Conservation (phyloP, 441 rosid species). For the Jatropha podagrica region DNA sequence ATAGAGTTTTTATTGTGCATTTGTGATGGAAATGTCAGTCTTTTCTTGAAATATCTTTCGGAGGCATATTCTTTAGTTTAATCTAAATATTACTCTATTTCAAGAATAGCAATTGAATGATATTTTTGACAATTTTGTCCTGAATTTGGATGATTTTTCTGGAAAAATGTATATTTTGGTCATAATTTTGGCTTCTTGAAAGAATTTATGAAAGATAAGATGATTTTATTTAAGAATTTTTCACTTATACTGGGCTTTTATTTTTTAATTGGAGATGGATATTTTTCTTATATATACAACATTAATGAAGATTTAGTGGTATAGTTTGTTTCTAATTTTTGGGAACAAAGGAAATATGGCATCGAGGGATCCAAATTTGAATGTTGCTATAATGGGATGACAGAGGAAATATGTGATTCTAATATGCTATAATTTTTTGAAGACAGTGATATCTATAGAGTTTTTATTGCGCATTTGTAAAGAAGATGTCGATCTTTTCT, state of each 20-base stretch:
- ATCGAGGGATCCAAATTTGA: too few relatives aligned
- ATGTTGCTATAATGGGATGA: too few relatives aligned
- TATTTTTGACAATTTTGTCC: conserved; percentile 4
- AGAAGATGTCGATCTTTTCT: not conserved
- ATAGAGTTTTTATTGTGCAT: not conserved
- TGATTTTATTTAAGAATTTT: not conserved
- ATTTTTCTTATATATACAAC: not conserved
- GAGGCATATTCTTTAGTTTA: too few relatives aligned
- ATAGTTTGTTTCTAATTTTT: conserved; percentile 8
- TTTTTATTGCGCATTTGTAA: not conserved
- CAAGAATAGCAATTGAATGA: too few relatives aligned
- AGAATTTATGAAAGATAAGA: not conserved
- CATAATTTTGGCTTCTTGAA: not conserved
- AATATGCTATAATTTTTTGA: too few relatives aligned
- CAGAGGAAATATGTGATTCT: too few relatives aligned
- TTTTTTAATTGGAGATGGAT: conserved; percentile 6
- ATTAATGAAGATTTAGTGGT: not conserved
- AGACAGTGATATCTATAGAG: not conserved
- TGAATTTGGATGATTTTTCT: not conserved
- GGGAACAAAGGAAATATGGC: not conserved
- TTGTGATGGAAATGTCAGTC: not conserved
- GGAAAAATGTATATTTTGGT: not conserved
- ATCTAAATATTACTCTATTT: too few relatives aligned
- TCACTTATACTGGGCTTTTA: not conserved
- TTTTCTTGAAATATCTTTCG: not conserved